Evolutionary conservation across 2,329 filamentous ascomycete genomes (phyloP).

Genomic region (Xylaria sp.): DNA sequence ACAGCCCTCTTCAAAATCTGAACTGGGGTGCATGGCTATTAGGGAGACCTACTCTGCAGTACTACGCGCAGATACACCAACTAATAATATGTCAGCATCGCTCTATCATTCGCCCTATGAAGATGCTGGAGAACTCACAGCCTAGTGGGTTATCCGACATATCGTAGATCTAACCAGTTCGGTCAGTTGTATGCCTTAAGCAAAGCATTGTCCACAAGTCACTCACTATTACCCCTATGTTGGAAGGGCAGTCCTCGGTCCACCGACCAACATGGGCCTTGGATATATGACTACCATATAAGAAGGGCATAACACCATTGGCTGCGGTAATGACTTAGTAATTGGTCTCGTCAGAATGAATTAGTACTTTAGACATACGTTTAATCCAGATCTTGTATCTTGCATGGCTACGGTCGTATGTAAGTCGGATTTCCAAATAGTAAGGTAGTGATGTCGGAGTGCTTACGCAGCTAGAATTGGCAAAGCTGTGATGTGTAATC

Average conservation of each 20-base stretch:
- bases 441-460: not conserved
- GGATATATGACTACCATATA: conserved; percentile 83
- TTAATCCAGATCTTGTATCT: conserved; percentile 98
- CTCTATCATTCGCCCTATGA: not conserved
- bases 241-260: conserved; percentile 81
- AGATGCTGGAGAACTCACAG: conserved; percentile 52
- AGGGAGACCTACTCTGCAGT: conserved; percentile 33
- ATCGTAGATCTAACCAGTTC: conserved; percentile 65
- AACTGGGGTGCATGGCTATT: not conserved
- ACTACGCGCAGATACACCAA: conserved; percentile 38
- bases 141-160: conserved; percentile 96
- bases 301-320: conserved; percentile 96
- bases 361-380: conserved; percentile 51
- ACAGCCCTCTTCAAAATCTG: not conserved
- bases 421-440: conserved; percentile 3
- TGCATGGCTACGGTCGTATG: conserved; percentile 89
- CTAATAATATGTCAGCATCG: conserved; percentile 26
- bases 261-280: conserved; percentile 70
- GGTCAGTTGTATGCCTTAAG: conserved; percentile 4
- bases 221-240: conserved; percentile 81
- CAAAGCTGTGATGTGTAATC: conserved; percentile 88
- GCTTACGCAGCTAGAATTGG: conserved; percentile 80
- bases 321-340: conserved; percentile 32
- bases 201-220: not conserved
- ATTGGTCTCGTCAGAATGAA: not conserved